Evolutionary conservation across 2,329 filamentous ascomycete genomes (phyloP).

Genomic region (Dactylellina cionopaga): DNA sequence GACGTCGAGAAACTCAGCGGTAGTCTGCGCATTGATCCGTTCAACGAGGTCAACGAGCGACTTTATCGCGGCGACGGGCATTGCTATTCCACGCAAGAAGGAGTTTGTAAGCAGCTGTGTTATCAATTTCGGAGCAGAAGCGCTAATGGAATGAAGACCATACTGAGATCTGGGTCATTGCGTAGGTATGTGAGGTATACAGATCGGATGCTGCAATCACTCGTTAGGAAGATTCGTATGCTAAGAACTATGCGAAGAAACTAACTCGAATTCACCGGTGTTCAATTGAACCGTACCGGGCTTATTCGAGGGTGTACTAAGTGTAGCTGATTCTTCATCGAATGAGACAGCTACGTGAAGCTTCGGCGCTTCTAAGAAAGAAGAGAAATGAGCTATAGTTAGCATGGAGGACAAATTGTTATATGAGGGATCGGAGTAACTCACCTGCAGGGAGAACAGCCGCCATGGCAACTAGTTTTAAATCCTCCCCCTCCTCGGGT

Average conservation of each 20-base stretch:
- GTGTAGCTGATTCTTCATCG: neutral
- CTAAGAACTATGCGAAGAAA: neutral
- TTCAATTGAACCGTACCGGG: conserved; percentile 28
- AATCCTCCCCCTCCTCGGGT: neutral
- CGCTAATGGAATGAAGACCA: neutral
- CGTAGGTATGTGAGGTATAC: conserved; percentile 41
- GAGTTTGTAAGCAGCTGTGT: neutral
- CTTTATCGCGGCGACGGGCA: conserved; percentile 94
- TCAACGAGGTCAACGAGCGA: conserved; percentile 87
- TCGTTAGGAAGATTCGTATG: neutral
- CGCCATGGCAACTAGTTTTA: conserved; percentile 18
- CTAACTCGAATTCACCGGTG: conserved; percentile 46
- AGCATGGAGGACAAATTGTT: neutral
- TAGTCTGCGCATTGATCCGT: conserved; percentile 80
- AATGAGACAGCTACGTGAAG: conserved; percentile 6
- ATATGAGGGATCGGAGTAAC: conserved; percentile 1
- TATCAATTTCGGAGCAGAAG: neutral
- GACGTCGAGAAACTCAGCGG: conserved; percentile 91
- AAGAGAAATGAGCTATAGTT: neutral
- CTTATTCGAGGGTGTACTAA: neutral
- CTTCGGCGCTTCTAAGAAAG: conserved; percentile 14
- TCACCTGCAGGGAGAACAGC: conserved; percentile 17
- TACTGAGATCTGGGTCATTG: conserved; percentile 43
- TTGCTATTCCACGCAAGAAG: conserved; percentile 73
- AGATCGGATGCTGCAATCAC: conserved; percentile 19